Conservation (phyloP, 2,329 filamentous ascomycete genomes). For the Fusarium sp. region DNA sequence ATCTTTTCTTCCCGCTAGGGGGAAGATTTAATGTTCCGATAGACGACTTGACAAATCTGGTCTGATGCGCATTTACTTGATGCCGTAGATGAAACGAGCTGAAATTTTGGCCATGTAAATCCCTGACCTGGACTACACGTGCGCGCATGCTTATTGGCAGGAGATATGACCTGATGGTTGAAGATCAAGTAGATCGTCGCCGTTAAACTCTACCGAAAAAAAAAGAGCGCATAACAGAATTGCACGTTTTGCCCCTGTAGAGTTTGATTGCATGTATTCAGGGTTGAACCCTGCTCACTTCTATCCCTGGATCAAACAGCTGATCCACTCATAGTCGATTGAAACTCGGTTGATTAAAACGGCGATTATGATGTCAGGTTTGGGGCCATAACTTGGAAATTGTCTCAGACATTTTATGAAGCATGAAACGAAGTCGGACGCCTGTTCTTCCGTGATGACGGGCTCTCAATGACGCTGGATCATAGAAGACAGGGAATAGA, state of each 20-base stretch:
- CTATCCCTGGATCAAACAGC: neutral
- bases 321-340: conserved; percentile 1
- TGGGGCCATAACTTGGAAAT: neutral
- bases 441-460: neutral
- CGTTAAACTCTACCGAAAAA: neutral
- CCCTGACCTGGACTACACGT: neutral
- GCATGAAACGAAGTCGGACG: neutral
- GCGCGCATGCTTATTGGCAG: neutral
- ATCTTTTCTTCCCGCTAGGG: neutral
- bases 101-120: neutral
- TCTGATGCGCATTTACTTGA: neutral
- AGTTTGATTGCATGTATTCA: neutral
- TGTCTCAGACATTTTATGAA: neutral
- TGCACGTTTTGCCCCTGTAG: neutral
- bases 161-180: neutral
- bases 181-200: neutral
- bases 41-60: neutral
- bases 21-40: neutral
- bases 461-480: no score
- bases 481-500: no score
- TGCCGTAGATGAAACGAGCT: conserved; percentile 15
- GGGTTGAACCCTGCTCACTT: neutral
- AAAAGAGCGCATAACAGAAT: neutral
- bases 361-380: neutral
- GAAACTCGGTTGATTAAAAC: neutral